Evolutionary conservation across 2,329 filamentous ascomycete species (phyloP), one percentile per base, ranked within the genome.

Genomic region (Fusarium succisae): DNA sequence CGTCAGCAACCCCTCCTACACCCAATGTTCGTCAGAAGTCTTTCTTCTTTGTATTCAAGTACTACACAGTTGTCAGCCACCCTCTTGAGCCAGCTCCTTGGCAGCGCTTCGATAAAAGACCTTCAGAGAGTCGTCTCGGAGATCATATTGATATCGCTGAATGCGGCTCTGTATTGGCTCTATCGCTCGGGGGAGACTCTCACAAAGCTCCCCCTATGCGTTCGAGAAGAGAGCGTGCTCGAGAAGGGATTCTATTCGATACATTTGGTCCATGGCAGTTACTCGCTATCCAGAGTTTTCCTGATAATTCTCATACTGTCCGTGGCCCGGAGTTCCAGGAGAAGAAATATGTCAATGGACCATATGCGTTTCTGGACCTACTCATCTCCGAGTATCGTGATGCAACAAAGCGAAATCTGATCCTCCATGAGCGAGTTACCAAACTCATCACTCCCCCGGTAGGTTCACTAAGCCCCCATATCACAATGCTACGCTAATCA

Each of bases 41-140:
- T 13, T 91, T 91, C 78, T 87, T 91, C 72, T 91, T 92, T 77
- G 88, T 86, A 47, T 91, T 92, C 78, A 91, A 91, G 73, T 92
- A 91, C 77, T 91, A 90, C 76, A 91, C 90, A 10, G 84, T 91
- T 12, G 86, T 91, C 18, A 87, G 86, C 4, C 84, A 88, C 9
- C 86, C 85, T 8, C 86, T 89, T 45, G 83, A 85, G 38, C 90
- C 90, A 0, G 88, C 90, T 75, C 83, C 87, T 11, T 92, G 90
- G 89, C 90, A 92, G 76, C 81, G 84, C 26, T 86, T 87, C 43
- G 89, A 91, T 72, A 84, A 83, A 48, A 80, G 83, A n/a, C 79
- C 84, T 1, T 75, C 80, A 39, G 79, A 85, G 75, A 79, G 81
- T 60, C 76, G 81, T 26, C 70, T 81, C 22, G 77, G 82, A 64